A percentile compares a stretch with the other conserved stretches of the same genome.
phyloP scores from a whole-genome alignment of 2,329 filamentous ascomycete species.

The Cladosporium colombiae region DNA sequence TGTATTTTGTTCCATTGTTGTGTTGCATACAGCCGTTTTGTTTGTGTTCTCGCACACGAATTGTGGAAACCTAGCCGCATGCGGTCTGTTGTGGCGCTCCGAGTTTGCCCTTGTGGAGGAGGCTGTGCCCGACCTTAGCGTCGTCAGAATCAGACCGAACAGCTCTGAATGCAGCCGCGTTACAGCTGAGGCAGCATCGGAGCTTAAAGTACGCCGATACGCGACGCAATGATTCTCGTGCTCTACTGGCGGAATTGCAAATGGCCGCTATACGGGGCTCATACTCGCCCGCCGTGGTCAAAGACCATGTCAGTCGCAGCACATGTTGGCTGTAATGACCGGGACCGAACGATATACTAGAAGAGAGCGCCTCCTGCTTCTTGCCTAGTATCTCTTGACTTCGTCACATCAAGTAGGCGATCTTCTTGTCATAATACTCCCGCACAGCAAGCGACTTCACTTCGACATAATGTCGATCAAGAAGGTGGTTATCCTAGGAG shows the following conservation, averaged over 20 bases:
- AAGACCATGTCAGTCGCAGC: not conserved
- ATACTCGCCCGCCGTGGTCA: not conserved
- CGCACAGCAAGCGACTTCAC: not conserved
- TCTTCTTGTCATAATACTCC: not conserved
- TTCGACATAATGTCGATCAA: not conserved
- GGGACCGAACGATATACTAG: not conserved
- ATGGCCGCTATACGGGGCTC: not conserved
- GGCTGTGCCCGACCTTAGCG: not conserved
- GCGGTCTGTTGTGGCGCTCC: not conserved
- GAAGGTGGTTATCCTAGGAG: conserved; percentile 32
- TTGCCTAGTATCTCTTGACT: not conserved
- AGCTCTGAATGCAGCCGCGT: no score
- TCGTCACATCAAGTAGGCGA: not conserved
- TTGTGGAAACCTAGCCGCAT: no score
- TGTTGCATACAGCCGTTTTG: no score
- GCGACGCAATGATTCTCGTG: not conserved
- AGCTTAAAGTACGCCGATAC: not conserved
- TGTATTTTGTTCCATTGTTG: no score
- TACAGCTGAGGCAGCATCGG: not conserved
- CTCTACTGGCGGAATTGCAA: not conserved
- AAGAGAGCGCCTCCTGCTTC: not conserved
- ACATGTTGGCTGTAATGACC: not conserved
- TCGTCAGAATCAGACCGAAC: not conserved
- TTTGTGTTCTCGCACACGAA: no score
- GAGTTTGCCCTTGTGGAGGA: not conserved